Conservation (phyloP, 495 filamentous ascomycete species). For the Endocarpon pusillum region DNA sequence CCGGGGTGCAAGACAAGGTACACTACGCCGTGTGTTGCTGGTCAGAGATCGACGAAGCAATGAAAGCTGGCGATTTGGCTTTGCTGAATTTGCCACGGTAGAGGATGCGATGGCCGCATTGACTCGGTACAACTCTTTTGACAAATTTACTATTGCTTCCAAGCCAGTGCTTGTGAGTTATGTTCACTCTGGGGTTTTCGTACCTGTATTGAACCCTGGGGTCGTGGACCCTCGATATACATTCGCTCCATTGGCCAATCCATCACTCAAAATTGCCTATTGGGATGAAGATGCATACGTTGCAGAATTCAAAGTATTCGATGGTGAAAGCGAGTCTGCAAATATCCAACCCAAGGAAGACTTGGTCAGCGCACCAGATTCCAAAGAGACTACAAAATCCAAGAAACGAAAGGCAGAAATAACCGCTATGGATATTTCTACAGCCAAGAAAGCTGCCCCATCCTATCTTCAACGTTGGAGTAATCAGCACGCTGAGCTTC, state of each 20-base stretch:
- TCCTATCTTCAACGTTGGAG: slow-evolving; percentile 77
- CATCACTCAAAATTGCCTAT: slow-evolving; percentile 54
- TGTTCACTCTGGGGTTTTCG: slow-evolving; percentile 78
- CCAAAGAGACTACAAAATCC: slow-evolving; percentile 35
- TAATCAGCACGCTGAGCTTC: slow-evolving; percentile 70
- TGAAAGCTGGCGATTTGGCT: slow-evolving; percentile 76
- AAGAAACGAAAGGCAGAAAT: slow-evolving; percentile 57
- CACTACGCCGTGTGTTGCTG: slow-evolving; percentile 59
- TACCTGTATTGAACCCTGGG: slow-evolving; percentile 46
- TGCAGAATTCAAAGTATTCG: slow-evolving; percentile 44
- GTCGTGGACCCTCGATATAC: slow-evolving; percentile 42
- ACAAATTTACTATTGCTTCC: slow-evolving; percentile 75
- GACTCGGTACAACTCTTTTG: slow-evolving; percentile 52
- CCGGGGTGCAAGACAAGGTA: slow-evolving; percentile 59
- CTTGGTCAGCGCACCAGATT: slow-evolving; percentile 21
- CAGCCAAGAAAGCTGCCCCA: slow-evolving; percentile 35
- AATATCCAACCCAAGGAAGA: slow-evolving; percentile 14
- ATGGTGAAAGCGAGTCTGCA: slow-evolving; percentile 21
- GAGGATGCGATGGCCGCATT: slow-evolving; percentile 68
- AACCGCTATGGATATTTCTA: slow-evolving; percentile 21
- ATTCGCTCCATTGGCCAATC: slow-evolving; percentile 57
- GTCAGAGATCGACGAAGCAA: slow-evolving; percentile 58
- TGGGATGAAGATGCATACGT: slow-evolving; percentile 73
- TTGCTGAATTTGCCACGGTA: slow-evolving; percentile 64
- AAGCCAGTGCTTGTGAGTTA: slow-evolving; percentile 58